phyloP scores from a whole-genome alignment of 352 stramenopile species.

The Pythium aquatile region DNA sequence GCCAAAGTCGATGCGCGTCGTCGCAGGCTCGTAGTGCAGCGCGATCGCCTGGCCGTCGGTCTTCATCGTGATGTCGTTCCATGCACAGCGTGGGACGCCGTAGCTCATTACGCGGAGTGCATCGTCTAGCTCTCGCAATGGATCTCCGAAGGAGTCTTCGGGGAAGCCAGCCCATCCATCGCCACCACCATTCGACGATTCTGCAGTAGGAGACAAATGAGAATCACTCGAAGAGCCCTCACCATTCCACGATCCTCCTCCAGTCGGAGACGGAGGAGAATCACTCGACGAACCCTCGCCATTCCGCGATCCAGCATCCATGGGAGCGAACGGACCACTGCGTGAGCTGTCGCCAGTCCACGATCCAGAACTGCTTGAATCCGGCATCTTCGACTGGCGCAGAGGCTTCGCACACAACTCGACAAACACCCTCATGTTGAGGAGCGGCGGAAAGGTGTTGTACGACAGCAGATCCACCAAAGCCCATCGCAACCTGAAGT shows the following conservation, averaged over 20 bases:
- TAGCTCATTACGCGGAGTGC: background rate
- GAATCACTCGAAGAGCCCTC: background rate
- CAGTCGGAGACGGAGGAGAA: too few species aligned
- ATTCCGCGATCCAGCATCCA: background rate
- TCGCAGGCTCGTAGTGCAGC: background rate
- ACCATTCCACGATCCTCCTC: background rate
- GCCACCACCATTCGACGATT: background rate
- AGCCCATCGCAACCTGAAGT: background rate
- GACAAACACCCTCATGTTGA: background rate
- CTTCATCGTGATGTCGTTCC: slow-evolving; percentile 2
- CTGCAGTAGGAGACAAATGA: background rate
- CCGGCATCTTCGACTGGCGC: too few species aligned
- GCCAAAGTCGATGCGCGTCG: background rate
- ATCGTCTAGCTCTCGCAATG: background rate
- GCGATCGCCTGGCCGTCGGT: background rate
- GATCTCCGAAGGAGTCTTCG: background rate
- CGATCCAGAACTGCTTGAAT: too few species aligned
- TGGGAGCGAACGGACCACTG: background rate
- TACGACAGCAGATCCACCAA: background rate
- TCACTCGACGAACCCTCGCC: background rate
- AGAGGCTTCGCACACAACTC: background rate
- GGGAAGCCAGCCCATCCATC: too few species aligned
- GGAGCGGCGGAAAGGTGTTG: background rate
- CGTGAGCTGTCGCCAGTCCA: background rate
- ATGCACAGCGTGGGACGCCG: background rate